Evolutionary conservation across 148 eudicot genomes (phyloP).

Genomic region (Spergularia bocconei): DNA sequence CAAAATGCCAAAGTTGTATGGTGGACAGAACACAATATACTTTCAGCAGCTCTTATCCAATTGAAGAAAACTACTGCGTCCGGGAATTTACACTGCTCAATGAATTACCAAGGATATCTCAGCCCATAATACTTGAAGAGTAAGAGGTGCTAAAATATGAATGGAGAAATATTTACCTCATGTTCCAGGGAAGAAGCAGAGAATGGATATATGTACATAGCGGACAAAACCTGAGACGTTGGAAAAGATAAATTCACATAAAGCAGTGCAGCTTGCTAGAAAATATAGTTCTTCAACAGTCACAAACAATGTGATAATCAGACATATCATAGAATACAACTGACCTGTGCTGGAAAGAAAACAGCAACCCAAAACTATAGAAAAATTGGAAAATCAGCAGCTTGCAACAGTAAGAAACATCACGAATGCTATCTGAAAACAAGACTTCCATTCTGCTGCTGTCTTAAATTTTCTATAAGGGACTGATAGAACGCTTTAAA

Average conservation of each 20-base stretch:
- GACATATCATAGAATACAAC: not conserved
- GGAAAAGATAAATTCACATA: slow-evolving; percentile 7
- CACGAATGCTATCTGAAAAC: slow-evolving; percentile 81
- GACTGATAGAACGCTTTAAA: slow-evolving; percentile 75
- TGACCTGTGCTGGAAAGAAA: slow-evolving; percentile 48
- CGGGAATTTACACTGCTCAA: slow-evolving; percentile 55
- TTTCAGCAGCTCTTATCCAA: slow-evolving; percentile 15
- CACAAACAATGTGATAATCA: not conserved
- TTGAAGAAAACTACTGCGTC: slow-evolving; percentile 33
- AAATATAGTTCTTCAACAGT: not conserved
- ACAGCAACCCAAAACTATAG: slow-evolving; percentile 18
- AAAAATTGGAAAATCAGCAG: slow-evolving; percentile 25
- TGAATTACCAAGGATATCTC: slow-evolving; percentile 6
- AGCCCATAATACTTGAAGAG: not conserved
- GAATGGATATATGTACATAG: slow-evolving; percentile 48
- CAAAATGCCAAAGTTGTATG: slow-evolving; percentile 7
- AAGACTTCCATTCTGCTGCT: slow-evolving; percentile 84
- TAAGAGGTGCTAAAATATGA: not conserved
- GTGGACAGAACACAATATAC: not conserved
- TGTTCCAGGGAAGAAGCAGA: slow-evolving; percentile 31
- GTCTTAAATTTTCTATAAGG: slow-evolving; percentile 69
- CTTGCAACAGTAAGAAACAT: not conserved
- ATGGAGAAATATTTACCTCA: slow-evolving; percentile 37
- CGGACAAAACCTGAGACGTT: slow-evolving; percentile 37
- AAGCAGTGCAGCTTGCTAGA: not conserved